Evolutionary conservation across 495 filamentous ascomycete genomes (phyloP), one percentile per base, ranked within the genome.

Genomic region (Talaromyces borbonicus): DNA sequence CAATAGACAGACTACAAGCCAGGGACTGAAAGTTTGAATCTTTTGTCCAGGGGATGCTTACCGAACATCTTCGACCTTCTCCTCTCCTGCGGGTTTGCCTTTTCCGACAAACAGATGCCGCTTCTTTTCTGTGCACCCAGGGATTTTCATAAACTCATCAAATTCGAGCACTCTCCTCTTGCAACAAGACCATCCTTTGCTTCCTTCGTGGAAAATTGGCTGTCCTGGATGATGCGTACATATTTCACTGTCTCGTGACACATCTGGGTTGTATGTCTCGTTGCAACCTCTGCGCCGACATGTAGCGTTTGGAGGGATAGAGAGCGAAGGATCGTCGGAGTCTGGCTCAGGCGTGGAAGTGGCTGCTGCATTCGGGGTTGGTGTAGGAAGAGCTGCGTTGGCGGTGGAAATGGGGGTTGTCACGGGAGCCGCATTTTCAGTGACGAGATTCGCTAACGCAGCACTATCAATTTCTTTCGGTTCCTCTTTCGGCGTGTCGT

Each of bases 151-250:
- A 62, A 98, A 98, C 65, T 97, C 82, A 61, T 98, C 92, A 56
- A 98, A 98, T 58, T 98, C 92, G 19, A 98, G 71, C 40, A 98
- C 92, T 15, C 87, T 78, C 54, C 85, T 71, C 77, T 97, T 97
- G 69, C 92, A 98, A 72, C 92, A 98, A 20, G 78, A 86, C 75
- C 90, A 98, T 7, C 92, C 92, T 69, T 98, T 98, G 62, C 82
- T 90, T 18, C 90, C 92, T 69, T 98, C 92, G 62, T 98, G 92
- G 66, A 98, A 98, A 50, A 97, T 78, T 20, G 90, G 85, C 5
- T 68, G 74, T 20, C 90, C 90, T 4, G 90, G 87, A 65, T 96
- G 90, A 56, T 89, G 82, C 15, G 84, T 71, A 56, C 90, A 96
- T 44, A 75, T 75, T 69, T 92, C 87, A n/a, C 69, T 79, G 16